Percentiles rank a stretch among this genome's conserved stretches.
These are phyloP conservation scores for Boletus subcaerulescens DNA, from an alignment of 768 basidiomycete genomes.

Conservation along the genomic window DNA sequence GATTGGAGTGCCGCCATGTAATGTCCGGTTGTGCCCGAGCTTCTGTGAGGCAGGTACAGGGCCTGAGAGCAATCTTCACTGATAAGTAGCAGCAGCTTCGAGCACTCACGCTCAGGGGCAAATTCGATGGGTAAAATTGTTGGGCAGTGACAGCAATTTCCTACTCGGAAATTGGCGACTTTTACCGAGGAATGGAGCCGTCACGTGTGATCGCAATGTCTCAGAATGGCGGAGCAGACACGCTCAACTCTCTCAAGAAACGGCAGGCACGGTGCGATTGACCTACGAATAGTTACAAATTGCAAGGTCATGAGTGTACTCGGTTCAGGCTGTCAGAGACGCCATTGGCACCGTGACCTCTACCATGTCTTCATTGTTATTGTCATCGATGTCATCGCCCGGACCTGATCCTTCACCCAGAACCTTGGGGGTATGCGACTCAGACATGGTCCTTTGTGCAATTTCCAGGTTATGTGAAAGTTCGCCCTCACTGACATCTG, in stretches of 20 bases:
- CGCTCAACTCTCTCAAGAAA: neutral
- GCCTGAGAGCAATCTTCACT: too few relatives aligned
- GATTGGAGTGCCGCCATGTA: too few relatives aligned
- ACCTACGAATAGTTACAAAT: neutral
- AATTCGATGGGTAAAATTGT: too few relatives aligned
- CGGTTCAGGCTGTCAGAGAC: conserved; percentile 13
- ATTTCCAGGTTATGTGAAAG: conserved; percentile 27
- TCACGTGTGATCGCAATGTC: neutral
- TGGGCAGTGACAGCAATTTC: too few relatives aligned
- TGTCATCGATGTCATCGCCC: conserved; percentile 13
- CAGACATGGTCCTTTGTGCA: conserved; percentile 2
- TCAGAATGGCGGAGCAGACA: neutral
- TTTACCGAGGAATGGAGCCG: neutral
- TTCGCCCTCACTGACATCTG: conserved; percentile 38
- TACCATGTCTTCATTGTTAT: conserved; percentile 27
- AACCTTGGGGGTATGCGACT: neutral
- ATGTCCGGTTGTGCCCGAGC: too few relatives aligned
- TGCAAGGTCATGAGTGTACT: neutral
- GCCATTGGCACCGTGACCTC: conserved; percentile 26
- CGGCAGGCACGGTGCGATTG: neutral
- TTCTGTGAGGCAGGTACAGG: too few relatives aligned
- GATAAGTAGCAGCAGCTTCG: too few relatives aligned
- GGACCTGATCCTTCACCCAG: conserved; percentile 4
- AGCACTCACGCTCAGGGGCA: too few relatives aligned
- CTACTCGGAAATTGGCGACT: too few relatives aligned